Evolutionary conservation across 164 flowering plant species (phyloP).

Genomic region (Buxus sempervirens): DNA sequence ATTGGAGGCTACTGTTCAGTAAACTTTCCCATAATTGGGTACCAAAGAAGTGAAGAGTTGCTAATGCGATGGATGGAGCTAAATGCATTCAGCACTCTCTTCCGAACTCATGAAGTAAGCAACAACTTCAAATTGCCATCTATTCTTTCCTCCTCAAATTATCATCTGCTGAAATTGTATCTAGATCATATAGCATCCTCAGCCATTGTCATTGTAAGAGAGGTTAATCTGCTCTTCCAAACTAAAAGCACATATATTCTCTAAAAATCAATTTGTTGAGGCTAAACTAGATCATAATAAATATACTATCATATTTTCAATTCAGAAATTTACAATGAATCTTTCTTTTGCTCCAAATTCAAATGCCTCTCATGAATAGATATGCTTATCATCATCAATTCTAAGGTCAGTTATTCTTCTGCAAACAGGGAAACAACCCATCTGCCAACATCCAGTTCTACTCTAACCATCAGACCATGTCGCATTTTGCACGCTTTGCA

Average conservation of each 20-base stretch:
- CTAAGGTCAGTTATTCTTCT: background rate
- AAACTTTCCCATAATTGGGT: constrained; percentile 61
- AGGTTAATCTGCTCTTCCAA: background rate
- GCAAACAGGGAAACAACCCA: constrained; percentile 74
- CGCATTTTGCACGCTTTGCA: constrained; percentile 81
- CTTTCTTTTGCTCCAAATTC: background rate
- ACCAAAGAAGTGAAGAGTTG: constrained; percentile 69
- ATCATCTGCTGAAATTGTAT: too few relatives aligned
- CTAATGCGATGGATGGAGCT: constrained; percentile 83
- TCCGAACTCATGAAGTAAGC: constrained; percentile 83
- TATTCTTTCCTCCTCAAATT: background rate
- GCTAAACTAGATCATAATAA: too few relatives aligned
- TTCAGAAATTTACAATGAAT: background rate
- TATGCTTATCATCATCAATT: background rate
- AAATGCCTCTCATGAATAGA: background rate
- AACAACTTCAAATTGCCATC: background rate
- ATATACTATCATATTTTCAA: background rate
- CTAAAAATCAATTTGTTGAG: too few relatives aligned
- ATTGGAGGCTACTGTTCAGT: constrained; percentile 90
- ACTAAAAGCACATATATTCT: too few relatives aligned
- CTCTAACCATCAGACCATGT: constrained; percentile 56
- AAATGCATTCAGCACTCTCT: constrained; percentile 70
- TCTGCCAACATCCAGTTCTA: constrained; percentile 73
- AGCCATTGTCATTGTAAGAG: background rate
- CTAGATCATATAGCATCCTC: too few relatives aligned